Evolutionary conservation across 1,139 yeast species (phyloP).

Genomic region (Pichia sp.): DNA sequence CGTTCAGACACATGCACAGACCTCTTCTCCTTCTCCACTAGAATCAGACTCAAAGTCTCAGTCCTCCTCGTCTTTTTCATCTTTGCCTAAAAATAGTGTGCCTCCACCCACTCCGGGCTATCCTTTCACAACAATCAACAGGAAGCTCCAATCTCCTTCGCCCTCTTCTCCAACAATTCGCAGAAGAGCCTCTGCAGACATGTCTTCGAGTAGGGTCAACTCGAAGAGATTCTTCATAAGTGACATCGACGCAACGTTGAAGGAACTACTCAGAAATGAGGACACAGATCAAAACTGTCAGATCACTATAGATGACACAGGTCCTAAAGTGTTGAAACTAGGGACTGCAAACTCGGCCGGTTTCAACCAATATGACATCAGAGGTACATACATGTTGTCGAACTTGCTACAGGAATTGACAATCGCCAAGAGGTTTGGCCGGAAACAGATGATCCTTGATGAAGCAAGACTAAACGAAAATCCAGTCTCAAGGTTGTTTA

Average conservation of each 20-base stretch:
- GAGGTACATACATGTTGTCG: conserved; percentile 91
- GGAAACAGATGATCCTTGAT: conserved; percentile 71
- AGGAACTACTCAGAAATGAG: conserved; percentile 65
- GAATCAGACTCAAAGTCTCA: not conserved
- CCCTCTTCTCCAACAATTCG: conserved; percentile 22
- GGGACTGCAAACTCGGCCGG: conserved; percentile 88
- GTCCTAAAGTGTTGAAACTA: conserved; percentile 81
- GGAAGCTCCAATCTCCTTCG: conserved; percentile 9
- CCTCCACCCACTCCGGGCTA: not conserved
- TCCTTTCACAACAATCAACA: not conserved
- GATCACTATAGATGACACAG: conserved; percentile 87
- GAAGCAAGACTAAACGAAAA: conserved; percentile 83
- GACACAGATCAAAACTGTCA: conserved; percentile 86
- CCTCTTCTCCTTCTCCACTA: not conserved
- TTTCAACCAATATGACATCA: conserved; percentile 60
- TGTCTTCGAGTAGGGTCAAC: conserved; percentile 34
- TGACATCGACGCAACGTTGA: conserved; percentile 70
- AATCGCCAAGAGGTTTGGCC: conserved; percentile 76
- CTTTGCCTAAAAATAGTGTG: not conserved
- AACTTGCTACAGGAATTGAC: conserved; percentile 86
- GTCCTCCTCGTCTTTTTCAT: not conserved
- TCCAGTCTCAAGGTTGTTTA: conserved; percentile 73
- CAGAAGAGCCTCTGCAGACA: conserved; percentile 70
- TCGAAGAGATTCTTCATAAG: conserved; percentile 64
- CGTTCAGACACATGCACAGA: not conserved